These are phyloP conservation scores for Bonia amplexicaulis DNA, from an alignment of 176 grass and related monocot species.

Conservation along the genomic window DNA sequence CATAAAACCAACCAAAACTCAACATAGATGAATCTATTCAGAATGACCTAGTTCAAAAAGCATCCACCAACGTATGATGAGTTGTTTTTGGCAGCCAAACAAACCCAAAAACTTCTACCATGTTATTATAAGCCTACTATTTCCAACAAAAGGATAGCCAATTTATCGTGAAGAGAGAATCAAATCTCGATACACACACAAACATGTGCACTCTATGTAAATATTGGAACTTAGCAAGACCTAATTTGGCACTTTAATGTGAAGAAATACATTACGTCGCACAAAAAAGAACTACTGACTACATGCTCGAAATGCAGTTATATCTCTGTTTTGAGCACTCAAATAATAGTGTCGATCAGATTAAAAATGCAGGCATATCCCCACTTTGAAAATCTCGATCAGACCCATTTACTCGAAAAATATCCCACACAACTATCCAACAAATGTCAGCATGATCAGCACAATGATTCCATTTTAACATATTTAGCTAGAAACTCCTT, in stretches of 20 bases:
- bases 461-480: background rate
- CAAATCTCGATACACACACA: background rate
- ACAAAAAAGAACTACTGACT: background rate
- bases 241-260: background rate
- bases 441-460: background rate
- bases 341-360: background rate
- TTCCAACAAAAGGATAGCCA: background rate
- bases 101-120: background rate
- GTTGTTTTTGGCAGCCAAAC: background rate
- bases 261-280: background rate
- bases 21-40: background rate
- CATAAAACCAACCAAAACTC: background rate
- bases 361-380: background rate
- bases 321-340: background rate
- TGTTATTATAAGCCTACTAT: background rate
- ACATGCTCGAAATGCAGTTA: background rate
- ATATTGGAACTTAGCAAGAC: background rate
- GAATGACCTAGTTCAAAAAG: background rate
- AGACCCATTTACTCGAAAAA: background rate
- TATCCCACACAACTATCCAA: background rate
- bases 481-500: constrained; percentile 1
- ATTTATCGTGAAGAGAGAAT: background rate
- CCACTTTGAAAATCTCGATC: background rate
- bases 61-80: background rate
- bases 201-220: background rate